Evolutionary conservation across 2,329 filamentous ascomycete species (phyloP), one percentile per base, ranked within the genome.

Genomic region (Aspergillus phoenicis): DNA sequence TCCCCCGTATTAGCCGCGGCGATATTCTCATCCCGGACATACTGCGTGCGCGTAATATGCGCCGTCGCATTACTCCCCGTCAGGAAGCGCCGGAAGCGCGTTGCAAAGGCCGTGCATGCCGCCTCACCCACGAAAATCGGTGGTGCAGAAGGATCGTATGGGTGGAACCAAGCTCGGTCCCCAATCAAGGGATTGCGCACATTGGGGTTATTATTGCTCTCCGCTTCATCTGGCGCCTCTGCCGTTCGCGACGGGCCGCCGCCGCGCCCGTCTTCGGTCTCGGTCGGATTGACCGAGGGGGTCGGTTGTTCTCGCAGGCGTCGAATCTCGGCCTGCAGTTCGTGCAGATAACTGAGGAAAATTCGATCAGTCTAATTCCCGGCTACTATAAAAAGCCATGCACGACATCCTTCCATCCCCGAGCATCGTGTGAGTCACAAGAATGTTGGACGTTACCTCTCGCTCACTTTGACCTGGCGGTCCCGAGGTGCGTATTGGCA

Each of bases 401-500:
- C 39, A 17, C 8, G 39, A 17, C 39, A n/a, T 20, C 39, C 39
- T 13, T 15, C 33, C 33, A 13, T 36, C 33, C 33, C 33, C 33
- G 33, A 36, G n/a, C 15, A 43, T n/a, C 39, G 39, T n/a, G 24
- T 49, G 45, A 49, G 45, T 49, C 45, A 45, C 11, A 22, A 24
- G 8, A 47, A 3, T 8, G 17, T 22, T 20, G 20, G 24, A 15
- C 28, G 49, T 17, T 69, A 75, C 74, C 70, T 75, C 62, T 76
- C 73, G 64, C 72, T 75, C 15, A 76, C 71, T 65, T 77, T 75
- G 47, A 82, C 65, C 65, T 78, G 80, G 20, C 78, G 74, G 61
- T 81, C 80, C 17, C 77, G 76, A 39, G 72, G 62, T 4, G 77
- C 73, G 62, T 80, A 82, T 3, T 70, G 63, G 59, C 80, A 82